These are phyloP conservation scores for Chytriomyces sp. DNA, from an alignment of 192 early-diverging fungal genomes.

Conservation along the genomic window DNA sequence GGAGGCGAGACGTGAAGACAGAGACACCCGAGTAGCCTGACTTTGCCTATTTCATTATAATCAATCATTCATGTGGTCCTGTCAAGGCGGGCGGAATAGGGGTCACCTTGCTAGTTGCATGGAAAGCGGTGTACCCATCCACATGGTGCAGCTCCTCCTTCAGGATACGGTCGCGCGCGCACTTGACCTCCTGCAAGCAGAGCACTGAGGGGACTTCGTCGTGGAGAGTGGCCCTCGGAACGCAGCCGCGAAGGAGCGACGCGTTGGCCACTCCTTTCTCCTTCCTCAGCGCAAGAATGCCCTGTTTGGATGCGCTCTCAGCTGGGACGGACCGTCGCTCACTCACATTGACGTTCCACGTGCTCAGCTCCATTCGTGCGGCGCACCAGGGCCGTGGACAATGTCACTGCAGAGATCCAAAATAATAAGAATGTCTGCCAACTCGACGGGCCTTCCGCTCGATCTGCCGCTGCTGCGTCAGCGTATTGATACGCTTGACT, in stretches of 20 bases:
- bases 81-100: not conserved
- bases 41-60: constrained; percentile 27
- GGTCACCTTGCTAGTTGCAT: constrained; percentile 60
- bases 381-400: no score
- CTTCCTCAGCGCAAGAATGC: no score
- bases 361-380: constrained; percentile 35
- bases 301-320: no score
- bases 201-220: constrained; percentile 38
- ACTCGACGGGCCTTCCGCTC: not conserved
- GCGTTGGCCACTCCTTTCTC: not conserved
- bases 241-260: not conserved
- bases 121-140: constrained; percentile 73
- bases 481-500: constrained; percentile 72
- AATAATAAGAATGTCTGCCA: not conserved
- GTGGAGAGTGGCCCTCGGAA: not conserved
- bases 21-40: constrained; percentile 74
- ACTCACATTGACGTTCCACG: constrained; percentile 54
- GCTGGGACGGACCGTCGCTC: no score
- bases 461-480: constrained; percentile 28
- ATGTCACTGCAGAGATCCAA: no score
- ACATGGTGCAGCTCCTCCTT: constrained; percentile 62
- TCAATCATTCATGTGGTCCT: not conserved
- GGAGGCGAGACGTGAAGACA: constrained; percentile 51
- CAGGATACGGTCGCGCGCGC: constrained; percentile 54
- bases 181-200: constrained; percentile 82